These are phyloP conservation scores for Musa schizocarpa DNA, from an alignment of 176 grass and related monocot species.

Conservation along the genomic window DNA sequence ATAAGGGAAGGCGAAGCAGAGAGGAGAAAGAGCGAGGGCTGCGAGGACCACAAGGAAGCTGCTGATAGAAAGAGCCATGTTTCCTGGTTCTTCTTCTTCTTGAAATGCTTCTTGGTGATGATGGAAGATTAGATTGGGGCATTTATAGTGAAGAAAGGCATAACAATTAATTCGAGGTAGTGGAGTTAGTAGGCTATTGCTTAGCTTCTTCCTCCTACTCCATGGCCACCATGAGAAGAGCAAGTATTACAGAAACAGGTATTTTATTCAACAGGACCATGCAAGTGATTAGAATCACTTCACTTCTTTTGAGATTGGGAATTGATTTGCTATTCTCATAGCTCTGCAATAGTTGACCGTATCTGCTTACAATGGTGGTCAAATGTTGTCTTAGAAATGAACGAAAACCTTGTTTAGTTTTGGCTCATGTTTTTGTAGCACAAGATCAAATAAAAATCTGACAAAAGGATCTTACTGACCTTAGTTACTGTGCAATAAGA, in stretches of 20 bases:
- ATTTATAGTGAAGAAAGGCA: neutral
- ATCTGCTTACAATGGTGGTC: too few relatives aligned
- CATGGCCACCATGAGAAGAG: neutral
- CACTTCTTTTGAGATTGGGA: too few relatives aligned
- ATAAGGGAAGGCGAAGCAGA: neutral
- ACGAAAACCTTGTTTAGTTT: too few relatives aligned
- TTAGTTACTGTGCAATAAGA: too few relatives aligned
- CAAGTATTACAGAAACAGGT: neutral
- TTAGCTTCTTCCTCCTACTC: neutral
- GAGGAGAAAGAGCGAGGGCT: neutral
- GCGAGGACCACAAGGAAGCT: neutral
- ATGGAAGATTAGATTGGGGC: neutral
- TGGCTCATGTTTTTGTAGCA: too few relatives aligned
- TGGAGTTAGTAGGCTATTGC: neutral
- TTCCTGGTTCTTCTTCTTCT: neutral
- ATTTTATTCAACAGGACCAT: neutral
- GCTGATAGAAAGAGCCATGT: constrained; percentile 3
- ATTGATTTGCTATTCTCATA: too few relatives aligned
- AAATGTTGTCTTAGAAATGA: too few relatives aligned
- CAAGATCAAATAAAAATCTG: too few relatives aligned
- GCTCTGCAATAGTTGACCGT: too few relatives aligned
- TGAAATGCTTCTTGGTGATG: neutral
- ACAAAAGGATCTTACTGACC: too few relatives aligned
- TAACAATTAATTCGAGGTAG: neutral
- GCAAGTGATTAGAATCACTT: neutral